Evolutionary conservation across 108 stramenopile species (phyloP).

Genomic region (Nitzschia sp.): DNA sequence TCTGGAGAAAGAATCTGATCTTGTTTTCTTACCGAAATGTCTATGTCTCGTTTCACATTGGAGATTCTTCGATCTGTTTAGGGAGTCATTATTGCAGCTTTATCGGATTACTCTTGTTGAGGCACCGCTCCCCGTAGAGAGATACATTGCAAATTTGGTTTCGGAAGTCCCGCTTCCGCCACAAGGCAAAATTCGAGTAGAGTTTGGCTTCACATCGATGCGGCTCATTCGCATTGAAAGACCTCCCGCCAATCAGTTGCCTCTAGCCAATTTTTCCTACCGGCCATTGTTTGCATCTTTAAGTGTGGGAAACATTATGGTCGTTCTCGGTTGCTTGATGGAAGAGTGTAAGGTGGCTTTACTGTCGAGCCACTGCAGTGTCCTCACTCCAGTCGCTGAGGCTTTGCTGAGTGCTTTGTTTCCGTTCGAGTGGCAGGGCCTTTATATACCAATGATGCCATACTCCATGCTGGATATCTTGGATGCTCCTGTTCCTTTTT

Average conservation of each 20-base stretch:
- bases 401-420: slow-evolving; percentile 81
- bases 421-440: slow-evolving; percentile 88
- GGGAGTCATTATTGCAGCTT: slow-evolving; percentile 68
- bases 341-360: slow-evolving; percentile 72
- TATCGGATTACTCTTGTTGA: slow-evolving; percentile 79
- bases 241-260: slow-evolving; percentile 74
- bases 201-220: slow-evolving; percentile 42
- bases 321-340: slow-evolving; percentile 76
- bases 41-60: slow-evolving; percentile 87
- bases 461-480: slow-evolving; percentile 75
- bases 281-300: slow-evolving; percentile 83
- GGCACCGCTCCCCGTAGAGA: slow-evolving; percentile 87
- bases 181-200: slow-evolving; percentile 59
- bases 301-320: slow-evolving; percentile 66
- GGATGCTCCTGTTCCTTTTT: slow-evolving; percentile 89
- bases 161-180: slow-evolving; percentile 89
- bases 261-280: slow-evolving; percentile 80
- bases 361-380: slow-evolving; percentile 58
- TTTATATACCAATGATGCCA: slow-evolving; percentile 77
- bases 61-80: slow-evolving; percentile 79
- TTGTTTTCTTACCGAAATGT: slow-evolving; percentile 79
- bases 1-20: slow-evolving; percentile 12
- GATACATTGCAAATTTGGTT: slow-evolving; percentile 86
- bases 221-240: slow-evolving; percentile 56
- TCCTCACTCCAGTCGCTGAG: slow-evolving; percentile 80